Evolutionary conservation across 2,329 filamentous ascomycete species (phyloP), one percentile per base, ranked within the genome.

Genomic region (Chaetomium sp.): DNA sequence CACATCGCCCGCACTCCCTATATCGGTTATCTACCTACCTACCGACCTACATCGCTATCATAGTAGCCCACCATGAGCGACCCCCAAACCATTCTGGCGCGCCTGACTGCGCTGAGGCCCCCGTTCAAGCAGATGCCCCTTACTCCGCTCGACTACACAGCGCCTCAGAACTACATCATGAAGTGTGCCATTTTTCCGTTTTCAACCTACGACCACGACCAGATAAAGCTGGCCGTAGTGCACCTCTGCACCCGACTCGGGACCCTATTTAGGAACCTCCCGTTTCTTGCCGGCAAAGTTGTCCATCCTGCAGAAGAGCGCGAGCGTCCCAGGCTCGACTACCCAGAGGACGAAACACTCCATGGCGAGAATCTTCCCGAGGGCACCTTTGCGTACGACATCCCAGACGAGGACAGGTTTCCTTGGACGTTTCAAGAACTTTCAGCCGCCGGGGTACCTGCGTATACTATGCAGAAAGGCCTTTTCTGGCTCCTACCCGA

Each of bases 81-180:
- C 3, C 19, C 19, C 19, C 19, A 27, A 27, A 27, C 19, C 19
- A 27, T 27, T 27, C 19, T 27, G 19, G 19, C 19, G 19, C 19
- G 19, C 19, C 19, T 27, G 19, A 27, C 19, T 27, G 19, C 19
- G 19, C 19, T 27, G 19, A 27, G 19, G 19, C 8, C 8, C 37
- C 37, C 12, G 37, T 9, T 12, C 37, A 12, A 38, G 37, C 8
- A 8, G 8, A 52, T 55, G 27, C 53, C 55, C 1, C 38, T 60
- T 19, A 56, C 53, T 2, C 32, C 19, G 5, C 49, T 57, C 14
- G 58, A 57, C 41, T 46, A 49, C 32, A 58, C 49, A 5, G 49
- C 58, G 6, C 53, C 55, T 2, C 56, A 57, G 10, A 53, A 55
- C 34, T 53, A 53, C 34, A 49, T 53, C 2, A 43, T 49, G 35